phyloP scores from a whole-genome alignment of 1,139 yeast genomes.

The Yamadazyma membranifaciens region DNA sequence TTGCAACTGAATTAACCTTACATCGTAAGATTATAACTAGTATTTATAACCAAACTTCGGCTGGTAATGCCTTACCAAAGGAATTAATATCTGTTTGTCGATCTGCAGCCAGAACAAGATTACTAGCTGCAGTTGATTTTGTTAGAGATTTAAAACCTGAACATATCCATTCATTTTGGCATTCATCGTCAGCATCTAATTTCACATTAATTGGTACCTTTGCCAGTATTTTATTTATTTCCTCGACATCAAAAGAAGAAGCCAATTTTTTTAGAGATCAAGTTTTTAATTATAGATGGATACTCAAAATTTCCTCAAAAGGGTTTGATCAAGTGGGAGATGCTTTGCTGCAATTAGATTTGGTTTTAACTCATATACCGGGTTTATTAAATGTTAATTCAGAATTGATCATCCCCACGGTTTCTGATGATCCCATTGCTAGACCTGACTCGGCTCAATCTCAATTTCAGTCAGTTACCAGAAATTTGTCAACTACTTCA shows the following conservation, averaged over 20 bases:
- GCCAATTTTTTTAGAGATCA: slow-evolving; percentile 62
- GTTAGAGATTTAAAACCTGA: slow-evolving; percentile 73
- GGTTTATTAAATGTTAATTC: slow-evolving; percentile 53
- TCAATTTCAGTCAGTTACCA: slow-evolving; percentile 9
- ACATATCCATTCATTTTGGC: slow-evolving; percentile 88
- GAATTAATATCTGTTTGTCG: slow-evolving; percentile 69
- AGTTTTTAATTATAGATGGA: slow-evolving; percentile 72
- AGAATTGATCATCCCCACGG: slow-evolving; percentile 38
- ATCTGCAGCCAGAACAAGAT: slow-evolving; percentile 77
- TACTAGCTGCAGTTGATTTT: slow-evolving; percentile 79
- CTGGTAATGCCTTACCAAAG: slow-evolving; percentile 49
- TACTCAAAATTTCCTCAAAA: slow-evolving; percentile 66
- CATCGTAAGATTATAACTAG: slow-evolving; percentile 77
- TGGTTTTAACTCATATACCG: slow-evolving; percentile 63
- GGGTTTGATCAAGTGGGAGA: slow-evolving; percentile 73
- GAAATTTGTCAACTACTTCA: slow-evolving; percentile 6
- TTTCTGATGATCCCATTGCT: slow-evolving; percentile 24
- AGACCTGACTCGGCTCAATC: slow-evolving; percentile 10
- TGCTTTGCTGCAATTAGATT: slow-evolving; percentile 67
- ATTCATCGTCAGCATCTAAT: slow-evolving; percentile 72
- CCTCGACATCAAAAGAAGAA: slow-evolving; percentile 61
- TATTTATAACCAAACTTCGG: slow-evolving; percentile 41
- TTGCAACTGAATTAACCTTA: slow-evolving; percentile 81
- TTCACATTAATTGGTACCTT: slow-evolving; percentile 82
- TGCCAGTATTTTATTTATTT: slow-evolving; percentile 72